Evolutionary conservation across 2,329 filamentous ascomycete genomes (phyloP).

Genomic region (Ascochyta viciae-villosae): DNA sequence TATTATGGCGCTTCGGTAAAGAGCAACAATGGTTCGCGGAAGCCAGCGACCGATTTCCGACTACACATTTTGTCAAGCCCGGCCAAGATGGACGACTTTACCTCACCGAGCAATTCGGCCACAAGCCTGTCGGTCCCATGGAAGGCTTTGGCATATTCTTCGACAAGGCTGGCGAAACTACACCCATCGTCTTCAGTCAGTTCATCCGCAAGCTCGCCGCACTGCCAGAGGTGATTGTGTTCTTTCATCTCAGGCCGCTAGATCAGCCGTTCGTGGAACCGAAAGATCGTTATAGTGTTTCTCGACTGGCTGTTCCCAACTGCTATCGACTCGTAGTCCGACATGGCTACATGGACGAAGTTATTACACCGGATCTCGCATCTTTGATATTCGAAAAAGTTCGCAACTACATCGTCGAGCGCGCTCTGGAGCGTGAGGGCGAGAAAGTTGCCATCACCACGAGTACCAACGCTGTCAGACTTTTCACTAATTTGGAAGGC

Average conservation of each 20-base stretch:
- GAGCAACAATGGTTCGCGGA: conserved; percentile 79
- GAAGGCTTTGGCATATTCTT: conserved; percentile 76
- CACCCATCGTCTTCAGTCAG: conserved; percentile 72
- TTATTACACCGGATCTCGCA: conserved; percentile 69
- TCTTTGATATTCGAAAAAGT: conserved; percentile 64
- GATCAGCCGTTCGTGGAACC: conserved; percentile 56
- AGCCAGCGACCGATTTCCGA: conserved; percentile 61
- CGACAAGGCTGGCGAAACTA: conserved; percentile 73
- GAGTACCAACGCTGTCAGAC: neutral
- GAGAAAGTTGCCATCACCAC: conserved; percentile 20
- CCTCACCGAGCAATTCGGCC: conserved; percentile 51
- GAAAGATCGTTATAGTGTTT: conserved; percentile 59
- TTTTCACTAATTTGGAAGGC: neutral
- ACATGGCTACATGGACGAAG: conserved; percentile 76
- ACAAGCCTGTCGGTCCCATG: conserved; percentile 45
- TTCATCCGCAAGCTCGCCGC: conserved; percentile 75
- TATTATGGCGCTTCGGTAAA: conserved; percentile 81
- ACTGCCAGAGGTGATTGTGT: conserved; percentile 70
- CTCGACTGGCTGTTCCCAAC: conserved; percentile 60
- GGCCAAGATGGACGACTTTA: conserved; percentile 41
- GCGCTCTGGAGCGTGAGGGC: conserved; percentile 37
- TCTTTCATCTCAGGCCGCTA: conserved; percentile 74
- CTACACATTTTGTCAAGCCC: conserved; percentile 53
- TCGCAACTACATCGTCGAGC: conserved; percentile 47
- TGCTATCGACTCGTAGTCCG: conserved; percentile 74